A percentile compares a stretch with the other conserved stretches of the same genome.
These are phyloP conservation scores for Pyrenophora seminiperda DNA, from an alignment of 2,329 filamentous ascomycete species.

Conservation along the genomic window DNA sequence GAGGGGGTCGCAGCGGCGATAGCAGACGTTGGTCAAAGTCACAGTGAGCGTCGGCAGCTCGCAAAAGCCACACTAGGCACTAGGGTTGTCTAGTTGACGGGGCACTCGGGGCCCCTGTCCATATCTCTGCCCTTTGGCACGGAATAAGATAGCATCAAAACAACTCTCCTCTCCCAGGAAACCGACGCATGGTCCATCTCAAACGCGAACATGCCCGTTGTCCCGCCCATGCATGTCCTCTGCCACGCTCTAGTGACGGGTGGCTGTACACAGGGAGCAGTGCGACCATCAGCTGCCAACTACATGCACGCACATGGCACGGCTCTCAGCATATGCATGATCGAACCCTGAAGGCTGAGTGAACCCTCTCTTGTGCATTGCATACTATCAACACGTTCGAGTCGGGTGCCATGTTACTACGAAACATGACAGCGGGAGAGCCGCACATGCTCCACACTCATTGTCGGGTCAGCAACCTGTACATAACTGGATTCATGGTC, in stretches of 20 bases:
- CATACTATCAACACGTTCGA: not conserved
- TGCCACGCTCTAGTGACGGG: slow-evolving; percentile 10
- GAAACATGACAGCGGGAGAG: slow-evolving; percentile 19
- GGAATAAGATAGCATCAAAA: slow-evolving; percentile 25
- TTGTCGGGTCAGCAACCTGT: not conserved
- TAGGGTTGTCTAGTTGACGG: slow-evolving; percentile 21
- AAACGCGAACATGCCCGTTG: not conserved
- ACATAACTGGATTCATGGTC: no score
- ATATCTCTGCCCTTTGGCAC: slow-evolving; percentile 1
- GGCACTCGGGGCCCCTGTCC: slow-evolving; percentile 19
- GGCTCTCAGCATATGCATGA: slow-evolving; percentile 15
- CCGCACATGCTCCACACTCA: not conserved
- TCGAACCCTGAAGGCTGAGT: slow-evolving; percentile 14
- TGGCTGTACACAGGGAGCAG: slow-evolving; percentile 3
- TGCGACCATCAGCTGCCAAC: slow-evolving; percentile 11
- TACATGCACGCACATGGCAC: slow-evolving; percentile 4
- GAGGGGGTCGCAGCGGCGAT: slow-evolving; percentile 7
- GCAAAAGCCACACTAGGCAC: slow-evolving; percentile 23
- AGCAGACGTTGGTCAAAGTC: slow-evolving; percentile 17
- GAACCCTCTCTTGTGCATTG: slow-evolving; percentile 12
- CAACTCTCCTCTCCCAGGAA: slow-evolving; percentile 24
- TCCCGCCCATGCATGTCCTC: slow-evolving; percentile 6
- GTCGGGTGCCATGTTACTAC: not conserved
- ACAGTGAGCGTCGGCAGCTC: slow-evolving; percentile 21
- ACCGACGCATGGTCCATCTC: slow-evolving; percentile 17